Base-by-base conservation (phyloP, 345 rosid species). In the Garcia nutans region DNA sequence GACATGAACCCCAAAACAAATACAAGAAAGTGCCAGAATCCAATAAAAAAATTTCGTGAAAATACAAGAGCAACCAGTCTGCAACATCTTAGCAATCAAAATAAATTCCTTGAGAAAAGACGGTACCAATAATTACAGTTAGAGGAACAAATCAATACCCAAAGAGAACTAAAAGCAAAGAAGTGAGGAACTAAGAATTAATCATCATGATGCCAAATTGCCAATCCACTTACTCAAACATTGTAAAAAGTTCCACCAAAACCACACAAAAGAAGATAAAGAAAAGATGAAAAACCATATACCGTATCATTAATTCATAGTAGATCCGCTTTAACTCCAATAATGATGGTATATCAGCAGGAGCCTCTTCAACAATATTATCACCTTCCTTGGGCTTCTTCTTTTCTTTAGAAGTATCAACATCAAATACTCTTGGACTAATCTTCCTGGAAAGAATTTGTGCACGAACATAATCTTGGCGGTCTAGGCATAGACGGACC, bases 381-480 rank as follows among this genome's bases (percentile, higher is more conserved):
- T 92, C 98, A 74, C 96, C 96, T 86, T 93, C 97, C 79, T 96
- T 96, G 50, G 97, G 94, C 81, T 91, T 93, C 83, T 93, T 96
- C 86, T 93, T 93, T 78, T 90, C 97, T 73, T 96, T 92, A 8
- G 94, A 84, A 70, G 89, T 71, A 75, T 92, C 97, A 49, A 76
- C 88, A 59, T 89, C 91, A 85, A 96, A 96, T 23, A 91, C 99
- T 82, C 96, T 87, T 8, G 96, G 87, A 74, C 90, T 96, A 76
- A 96, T 90, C 91, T 89, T 96, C 91, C 95, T 96, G 12, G 98
- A 92, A 33, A 96, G 91, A 81, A 96, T 96, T 82, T 93, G 98
- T 0, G 99, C 96, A 59, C 99, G 93, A n/a, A 93, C 93, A 85
- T 78, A 93, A 80, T 96, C 99, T 72, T 89, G 86, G 69, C 97